Evolutionary conservation across 768 basidiomycete genomes (phyloP).

Genomic region (Trametes punicea): DNA sequence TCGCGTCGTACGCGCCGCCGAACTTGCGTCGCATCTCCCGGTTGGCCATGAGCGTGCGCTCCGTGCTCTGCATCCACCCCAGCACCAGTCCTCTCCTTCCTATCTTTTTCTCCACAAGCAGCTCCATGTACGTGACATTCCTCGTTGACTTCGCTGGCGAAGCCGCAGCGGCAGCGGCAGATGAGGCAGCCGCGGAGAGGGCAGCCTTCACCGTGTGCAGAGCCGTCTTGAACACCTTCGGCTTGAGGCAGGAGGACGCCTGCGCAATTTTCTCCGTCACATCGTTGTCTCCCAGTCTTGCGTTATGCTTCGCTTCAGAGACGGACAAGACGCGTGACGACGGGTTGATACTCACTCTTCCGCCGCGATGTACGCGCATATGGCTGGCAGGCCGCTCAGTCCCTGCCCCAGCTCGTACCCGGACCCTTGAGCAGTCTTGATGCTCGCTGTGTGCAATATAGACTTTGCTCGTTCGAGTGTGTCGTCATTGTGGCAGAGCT

Average conservation of each 20-base stretch:
- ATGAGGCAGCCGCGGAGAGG: slow-evolving; percentile 15
- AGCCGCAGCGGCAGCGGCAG: not conserved
- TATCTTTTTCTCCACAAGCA: slow-evolving; percentile 16
- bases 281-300: slow-evolving; percentile 30
- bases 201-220: slow-evolving; percentile 27
- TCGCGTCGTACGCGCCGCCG: slow-evolving; percentile 14
- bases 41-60: slow-evolving; percentile 22
- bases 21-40: slow-evolving; percentile 18
- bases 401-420: slow-evolving; percentile 42
- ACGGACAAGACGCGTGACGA: not conserved
- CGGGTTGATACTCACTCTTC: slow-evolving; percentile 34
- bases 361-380: slow-evolving; percentile 50
- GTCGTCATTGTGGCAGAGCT: slow-evolving; percentile 32
- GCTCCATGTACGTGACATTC: slow-evolving; percentile 13
- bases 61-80: slow-evolving; percentile 24
- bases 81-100: slow-evolving; percentile 15
- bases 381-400: slow-evolving; percentile 42
- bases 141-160: not conserved
- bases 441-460: slow-evolving; percentile 36
- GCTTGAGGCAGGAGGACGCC: slow-evolving; percentile 31
- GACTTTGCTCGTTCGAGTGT: slow-evolving; percentile 33
- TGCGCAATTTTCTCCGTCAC: slow-evolving; percentile 31
- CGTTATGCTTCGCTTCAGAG: not conserved
- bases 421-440: slow-evolving; percentile 47
- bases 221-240: slow-evolving; percentile 27